A percentile compares a stretch with the other conserved stretches of the same genome.
These are phyloP conservation scores for Solanum chaucha DNA, from an alignment of 257 asterid genomes.

Conservation along the genomic window DNA sequence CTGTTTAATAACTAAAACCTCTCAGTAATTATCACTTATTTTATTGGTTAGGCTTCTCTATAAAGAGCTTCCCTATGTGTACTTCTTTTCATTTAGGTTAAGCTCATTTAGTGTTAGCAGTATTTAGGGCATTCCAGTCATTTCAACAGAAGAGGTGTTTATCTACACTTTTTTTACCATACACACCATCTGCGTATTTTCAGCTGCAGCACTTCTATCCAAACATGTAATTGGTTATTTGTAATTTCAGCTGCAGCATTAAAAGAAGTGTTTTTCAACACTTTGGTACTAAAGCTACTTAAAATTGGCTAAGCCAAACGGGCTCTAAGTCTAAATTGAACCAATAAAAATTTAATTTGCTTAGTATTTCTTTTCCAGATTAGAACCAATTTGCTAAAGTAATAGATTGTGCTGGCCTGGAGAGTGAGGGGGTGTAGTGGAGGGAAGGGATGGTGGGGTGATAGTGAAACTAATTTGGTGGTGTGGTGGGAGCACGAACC, in stretches of 20 bases:
- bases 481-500: neutral
- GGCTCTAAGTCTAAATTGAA: neutral
- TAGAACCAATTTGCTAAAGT: neutral
- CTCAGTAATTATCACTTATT: neutral
- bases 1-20: neutral
- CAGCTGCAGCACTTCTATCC: neutral
- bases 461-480: neutral
- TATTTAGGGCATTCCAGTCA: neutral
- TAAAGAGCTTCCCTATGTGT: neutral
- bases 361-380: neutral
- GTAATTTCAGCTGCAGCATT: neutral
- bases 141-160: neutral
- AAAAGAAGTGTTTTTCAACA: neutral
- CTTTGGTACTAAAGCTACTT: neutral
- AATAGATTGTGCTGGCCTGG: neutral
- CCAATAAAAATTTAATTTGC: neutral
- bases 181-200: neutral
- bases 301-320: neutral
- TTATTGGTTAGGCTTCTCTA: neutral
- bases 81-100: neutral
- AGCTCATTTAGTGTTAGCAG: neutral
- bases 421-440: neutral
- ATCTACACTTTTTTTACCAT: neutral
- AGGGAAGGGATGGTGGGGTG: neutral
- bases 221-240: neutral